phyloP scores from a whole-genome alignment of 2,329 filamentous ascomycete species.

The Colletotrichum aenigma region DNA sequence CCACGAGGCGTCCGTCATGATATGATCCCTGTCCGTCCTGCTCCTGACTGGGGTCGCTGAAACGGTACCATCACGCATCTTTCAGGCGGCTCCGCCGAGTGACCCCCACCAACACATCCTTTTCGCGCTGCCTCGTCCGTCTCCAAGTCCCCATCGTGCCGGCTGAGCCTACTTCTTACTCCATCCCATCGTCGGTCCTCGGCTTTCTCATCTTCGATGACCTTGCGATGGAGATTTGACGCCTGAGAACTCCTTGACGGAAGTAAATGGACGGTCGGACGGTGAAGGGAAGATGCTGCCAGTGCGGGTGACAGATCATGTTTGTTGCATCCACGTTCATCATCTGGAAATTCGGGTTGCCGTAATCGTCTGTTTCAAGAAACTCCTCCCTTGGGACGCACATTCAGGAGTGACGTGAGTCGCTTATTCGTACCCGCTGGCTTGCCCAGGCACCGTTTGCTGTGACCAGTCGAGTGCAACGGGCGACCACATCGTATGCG shows the following conservation, averaged over 20 bases:
- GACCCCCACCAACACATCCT: neutral
- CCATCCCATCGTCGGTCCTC: slow-evolving; percentile 13
- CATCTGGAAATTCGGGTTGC: neutral
- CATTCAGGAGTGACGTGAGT: neutral
- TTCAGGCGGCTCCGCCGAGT: slow-evolving; percentile 12
- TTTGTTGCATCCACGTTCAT: neutral
- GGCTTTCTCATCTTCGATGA: slow-evolving; percentile 1
- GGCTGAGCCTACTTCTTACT: neutral
- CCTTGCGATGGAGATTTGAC: neutral
- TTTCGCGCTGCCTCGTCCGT: neutral
- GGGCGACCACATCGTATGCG: neutral
- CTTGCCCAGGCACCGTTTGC: neutral
- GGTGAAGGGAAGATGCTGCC: neutral
- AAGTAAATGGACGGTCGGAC: neutral
- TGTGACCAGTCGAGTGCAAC: neutral
- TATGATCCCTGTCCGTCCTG: neutral
- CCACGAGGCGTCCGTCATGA: neutral
- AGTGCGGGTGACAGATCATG: neutral
- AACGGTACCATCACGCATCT: slow-evolving; percentile 17
- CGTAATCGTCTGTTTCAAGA: slow-evolving; percentile 4
- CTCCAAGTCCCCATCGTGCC: neutral
- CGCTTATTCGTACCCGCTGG: neutral
- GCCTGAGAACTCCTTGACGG: neutral
- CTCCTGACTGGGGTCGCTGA: slow-evolving; percentile 13
- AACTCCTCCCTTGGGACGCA: neutral